These are phyloP conservation scores for Tilletia horrida DNA, from an alignment of 1,284 basidiomycete genomes.

Conservation along the genomic window DNA sequence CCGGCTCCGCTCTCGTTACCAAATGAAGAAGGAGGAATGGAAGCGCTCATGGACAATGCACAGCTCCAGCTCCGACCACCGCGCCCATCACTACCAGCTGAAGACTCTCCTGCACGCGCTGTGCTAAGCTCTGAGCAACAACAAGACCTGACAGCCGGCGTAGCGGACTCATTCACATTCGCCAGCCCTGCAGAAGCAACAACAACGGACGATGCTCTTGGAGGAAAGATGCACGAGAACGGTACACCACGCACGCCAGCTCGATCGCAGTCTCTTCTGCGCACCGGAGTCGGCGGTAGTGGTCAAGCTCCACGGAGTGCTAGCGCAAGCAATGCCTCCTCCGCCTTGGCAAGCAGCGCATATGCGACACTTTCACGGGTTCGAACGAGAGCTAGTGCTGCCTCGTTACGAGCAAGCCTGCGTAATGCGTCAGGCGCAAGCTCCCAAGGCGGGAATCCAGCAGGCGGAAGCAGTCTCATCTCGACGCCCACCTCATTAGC, in stretches of 20 bases:
- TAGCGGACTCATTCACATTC: neutral
- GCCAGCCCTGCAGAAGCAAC: neutral
- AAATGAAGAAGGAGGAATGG: neutral
- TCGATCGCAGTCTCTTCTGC: neutral
- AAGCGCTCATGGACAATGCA: neutral
- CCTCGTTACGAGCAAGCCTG: neutral
- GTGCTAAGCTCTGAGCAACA: neutral
- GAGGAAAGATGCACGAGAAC: too few species aligned
- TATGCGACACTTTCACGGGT: conserved; percentile 13
- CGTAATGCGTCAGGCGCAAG: neutral
- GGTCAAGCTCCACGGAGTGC: too few species aligned
- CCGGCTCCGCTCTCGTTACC: neutral
- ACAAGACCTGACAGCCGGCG: neutral
- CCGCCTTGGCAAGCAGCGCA: conserved; percentile 2
- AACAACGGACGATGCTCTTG: neutral
- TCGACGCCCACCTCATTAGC: conserved; percentile 19
- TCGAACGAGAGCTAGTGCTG: neutral
- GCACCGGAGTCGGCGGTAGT: neutral
- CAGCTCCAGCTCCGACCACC: neutral
- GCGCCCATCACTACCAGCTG: neutral
- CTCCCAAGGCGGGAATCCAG: conserved; percentile 5
- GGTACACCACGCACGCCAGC: conserved; percentile 4
- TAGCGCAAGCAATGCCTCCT: conserved; percentile 1
- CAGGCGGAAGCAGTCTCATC: neutral
- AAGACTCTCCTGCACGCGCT: neutral